These are phyloP conservation scores for Penicillium roqueforti DNA, from an alignment of 495 filamentous ascomycete genomes.

Conservation along the genomic window DNA sequence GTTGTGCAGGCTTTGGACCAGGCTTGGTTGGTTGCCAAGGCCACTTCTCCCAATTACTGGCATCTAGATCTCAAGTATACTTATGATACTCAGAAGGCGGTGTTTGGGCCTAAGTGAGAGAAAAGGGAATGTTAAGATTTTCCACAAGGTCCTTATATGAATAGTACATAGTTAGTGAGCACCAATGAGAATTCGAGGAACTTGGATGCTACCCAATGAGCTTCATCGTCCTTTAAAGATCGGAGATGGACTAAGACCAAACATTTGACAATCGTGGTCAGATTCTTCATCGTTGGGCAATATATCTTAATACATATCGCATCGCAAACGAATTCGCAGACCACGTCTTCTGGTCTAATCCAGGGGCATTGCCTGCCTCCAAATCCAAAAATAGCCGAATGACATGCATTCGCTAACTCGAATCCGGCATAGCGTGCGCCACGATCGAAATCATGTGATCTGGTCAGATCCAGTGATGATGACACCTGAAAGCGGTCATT, in stretches of 20 bases:
- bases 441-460: not conserved
- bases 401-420: not conserved
- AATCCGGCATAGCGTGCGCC: not conserved
- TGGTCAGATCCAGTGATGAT: slow-evolving; percentile 1
- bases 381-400: not conserved
- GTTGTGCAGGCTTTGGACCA: slow-evolving; percentile 75
- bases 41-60: slow-evolving; percentile 69
- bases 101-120: slow-evolving; percentile 49
- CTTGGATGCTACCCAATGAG: not conserved
- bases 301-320: too few relatives aligned
- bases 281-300: too few relatives aligned
- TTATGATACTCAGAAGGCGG: slow-evolving; percentile 65
- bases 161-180: not conserved
- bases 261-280: too few relatives aligned
- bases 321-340: too few relatives aligned
- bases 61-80: slow-evolving; percentile 71
- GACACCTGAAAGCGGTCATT: slow-evolving; percentile 1
- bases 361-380: too few relatives aligned
- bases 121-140: not conserved
- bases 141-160: not conserved
- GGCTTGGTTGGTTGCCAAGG: slow-evolving; percentile 62
- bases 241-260: too few relatives aligned
- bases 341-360: not conserved
- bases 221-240: not conserved
- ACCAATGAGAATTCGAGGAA: not conserved